Conservation (phyloP, 176 grass and related monocot species). For the Phoenix roebelenii region DNA sequence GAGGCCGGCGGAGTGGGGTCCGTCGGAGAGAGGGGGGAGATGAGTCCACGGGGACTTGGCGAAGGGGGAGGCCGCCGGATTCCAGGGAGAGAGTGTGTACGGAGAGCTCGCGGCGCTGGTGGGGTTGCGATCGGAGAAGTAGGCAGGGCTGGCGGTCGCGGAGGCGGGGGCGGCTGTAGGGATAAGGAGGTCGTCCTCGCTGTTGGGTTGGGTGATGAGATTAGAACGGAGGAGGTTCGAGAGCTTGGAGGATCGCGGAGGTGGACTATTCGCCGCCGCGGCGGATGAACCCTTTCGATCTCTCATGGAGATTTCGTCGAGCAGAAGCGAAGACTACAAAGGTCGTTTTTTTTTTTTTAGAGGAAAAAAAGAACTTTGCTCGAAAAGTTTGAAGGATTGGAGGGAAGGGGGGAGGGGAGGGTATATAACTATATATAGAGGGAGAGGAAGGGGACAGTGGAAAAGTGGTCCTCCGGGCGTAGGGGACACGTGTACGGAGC, state of each 20-base stretch:
- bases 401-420: too few relatives aligned
- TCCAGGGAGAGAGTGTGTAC: constrained; percentile 3
- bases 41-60: constrained; percentile 16
- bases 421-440: too few relatives aligned
- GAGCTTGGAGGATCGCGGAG: constrained; percentile 3
- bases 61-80: constrained; percentile 5
- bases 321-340: too few relatives aligned
- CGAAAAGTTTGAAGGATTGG: too few relatives aligned
- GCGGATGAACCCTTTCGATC: background rate
- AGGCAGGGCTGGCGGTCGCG: background rate
- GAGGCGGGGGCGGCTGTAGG: background rate
- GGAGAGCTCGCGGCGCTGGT: background rate
- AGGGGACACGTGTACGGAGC: too few relatives aligned
- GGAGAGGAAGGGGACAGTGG: too few relatives aligned
- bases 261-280: background rate
- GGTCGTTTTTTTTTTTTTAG: too few relatives aligned
- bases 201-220: background rate
- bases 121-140: background rate
- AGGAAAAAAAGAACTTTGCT: too few relatives aligned
- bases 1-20: constrained; percentile 2
- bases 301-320: background rate
- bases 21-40: constrained; percentile 8
- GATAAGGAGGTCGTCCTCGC: constrained; percentile 7
- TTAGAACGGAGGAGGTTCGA: background rate
- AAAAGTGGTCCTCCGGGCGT: too few relatives aligned